Base-by-base conservation (phyloP, 2,329 filamentous ascomycete genomes). In the Talaromyces sp. region DNA sequence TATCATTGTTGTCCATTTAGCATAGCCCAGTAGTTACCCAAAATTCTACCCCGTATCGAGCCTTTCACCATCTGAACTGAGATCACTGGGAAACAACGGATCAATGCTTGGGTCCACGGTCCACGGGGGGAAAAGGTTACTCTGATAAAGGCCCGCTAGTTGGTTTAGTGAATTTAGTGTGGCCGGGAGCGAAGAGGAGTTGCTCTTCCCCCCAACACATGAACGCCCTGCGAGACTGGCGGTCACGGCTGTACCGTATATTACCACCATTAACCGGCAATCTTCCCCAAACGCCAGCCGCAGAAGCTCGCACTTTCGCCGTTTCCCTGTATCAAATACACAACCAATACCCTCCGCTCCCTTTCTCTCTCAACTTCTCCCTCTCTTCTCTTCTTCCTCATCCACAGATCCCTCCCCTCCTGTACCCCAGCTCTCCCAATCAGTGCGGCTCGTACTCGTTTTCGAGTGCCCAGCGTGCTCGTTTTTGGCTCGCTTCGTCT, bases 381-480 rank as follows among this genome's bases (percentile, higher is more conserved):
- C 47, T 57, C 47, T 52, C 49, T 54, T 50, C 54, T 59, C 58
- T 52, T 56, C 51, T 52, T 51, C 54, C 54, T 56, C 57, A 52
- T 57, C 51, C 61, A 57, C 54, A 55, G 54, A 56, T 51, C 57
- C 55, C 54, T 65, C 55, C 59, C 55, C 55, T 65, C 55, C 59
- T 55, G 55, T 57, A 56, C 53, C 58, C 52, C 57, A 53, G 49
- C 49, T 52, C 56, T 54, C 51, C 44, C 47, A 62, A 57, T 56
- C 56, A 55, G 60, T 71, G 62, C 66, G 63, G 58, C 62, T 60
- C 60, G 65, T 67, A 66, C 68, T 69, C 63, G 63, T 62, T 64
- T 59, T 65, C 55, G 58, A 62, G 58, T 55, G 55, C 51, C 46
- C 47, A 54, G 45, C 62, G 55, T 61, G 51, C 57, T 54, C 41